Evolutionary conservation across 2,329 filamentous ascomycete genomes (phyloP).

Genomic region (Neurospora sp.): DNA sequence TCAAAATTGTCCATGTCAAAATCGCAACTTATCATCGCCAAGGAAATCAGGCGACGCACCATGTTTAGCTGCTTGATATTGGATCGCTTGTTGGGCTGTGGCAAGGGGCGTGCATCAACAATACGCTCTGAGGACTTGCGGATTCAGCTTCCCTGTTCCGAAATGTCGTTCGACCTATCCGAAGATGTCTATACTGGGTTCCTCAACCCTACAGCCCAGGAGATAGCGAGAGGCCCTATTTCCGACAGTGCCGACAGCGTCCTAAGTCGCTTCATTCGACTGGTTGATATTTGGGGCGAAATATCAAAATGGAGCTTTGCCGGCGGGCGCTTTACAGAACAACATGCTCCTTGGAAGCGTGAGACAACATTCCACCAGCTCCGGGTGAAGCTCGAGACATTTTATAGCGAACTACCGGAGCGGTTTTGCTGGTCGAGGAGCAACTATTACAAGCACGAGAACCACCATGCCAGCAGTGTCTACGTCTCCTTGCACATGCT

Average conservation of each 20-base stretch:
- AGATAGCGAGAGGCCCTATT: constrained; percentile 18
- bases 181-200: constrained; percentile 45
- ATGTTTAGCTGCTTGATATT: constrained; percentile 69
- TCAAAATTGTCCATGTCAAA: constrained; percentile 7
- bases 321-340: constrained; percentile 40
- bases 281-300: constrained; percentile 52
- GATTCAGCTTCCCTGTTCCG: constrained; percentile 59
- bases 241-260: constrained; percentile 38
- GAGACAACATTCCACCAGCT: constrained; percentile 45
- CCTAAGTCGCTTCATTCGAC: constrained; percentile 41
- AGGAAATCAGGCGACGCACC: constrained; percentile 56
- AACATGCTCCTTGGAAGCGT: constrained; percentile 48
- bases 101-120: constrained; percentile 49
- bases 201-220: constrained; percentile 21
- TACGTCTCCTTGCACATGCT: constrained; percentile 60
- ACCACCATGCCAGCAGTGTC: constrained; percentile 49
- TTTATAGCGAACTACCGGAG: constrained; percentile 43
- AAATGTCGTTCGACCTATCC: constrained; percentile 53
- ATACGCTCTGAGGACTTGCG: constrained; percentile 49
- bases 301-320: constrained; percentile 45
- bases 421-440: constrained; percentile 47
- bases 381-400: constrained; percentile 37
- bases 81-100: constrained; percentile 58
- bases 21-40: constrained; percentile 36
- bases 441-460: constrained; percentile 58